Evolutionary conservation across 345 rosid species (phyloP).

Genomic region (Camelina laxa): DNA sequence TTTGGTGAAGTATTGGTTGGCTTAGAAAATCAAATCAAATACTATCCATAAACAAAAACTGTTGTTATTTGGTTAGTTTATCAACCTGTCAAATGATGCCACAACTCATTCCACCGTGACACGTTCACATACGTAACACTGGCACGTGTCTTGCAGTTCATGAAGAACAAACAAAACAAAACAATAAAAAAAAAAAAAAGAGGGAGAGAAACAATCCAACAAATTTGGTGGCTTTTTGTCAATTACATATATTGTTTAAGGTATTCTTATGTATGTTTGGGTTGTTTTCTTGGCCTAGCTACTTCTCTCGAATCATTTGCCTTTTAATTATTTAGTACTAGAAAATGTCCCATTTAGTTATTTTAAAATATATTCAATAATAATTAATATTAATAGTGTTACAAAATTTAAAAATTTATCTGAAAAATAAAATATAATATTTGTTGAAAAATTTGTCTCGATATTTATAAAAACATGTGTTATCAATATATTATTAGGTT

Average conservation of each 20-base stretch:
- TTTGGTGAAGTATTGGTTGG: no score
- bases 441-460: no score
- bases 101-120: constrained; percentile 15
- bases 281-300: neutral
- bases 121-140: neutral
- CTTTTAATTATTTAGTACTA: neutral
- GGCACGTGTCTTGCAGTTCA: neutral
- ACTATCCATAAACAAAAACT: neutral
- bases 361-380: no score
- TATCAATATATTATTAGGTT: no score
- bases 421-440: no score
- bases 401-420: no score
- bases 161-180: neutral
- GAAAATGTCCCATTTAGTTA: no score
- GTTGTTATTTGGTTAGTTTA: constrained; percentile 21
- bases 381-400: no score
- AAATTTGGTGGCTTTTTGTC: neutral
- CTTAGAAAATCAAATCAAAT: no score
- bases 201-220: neutral
- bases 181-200: no score
- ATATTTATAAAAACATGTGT: no score
- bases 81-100: constrained; percentile 13
- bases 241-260: neutral
- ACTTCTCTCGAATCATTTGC: neutral
- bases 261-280: neutral